Evolutionary conservation across 495 filamentous ascomycete species (phyloP).

Genomic region (Hypoxylon crocopeplum): DNA sequence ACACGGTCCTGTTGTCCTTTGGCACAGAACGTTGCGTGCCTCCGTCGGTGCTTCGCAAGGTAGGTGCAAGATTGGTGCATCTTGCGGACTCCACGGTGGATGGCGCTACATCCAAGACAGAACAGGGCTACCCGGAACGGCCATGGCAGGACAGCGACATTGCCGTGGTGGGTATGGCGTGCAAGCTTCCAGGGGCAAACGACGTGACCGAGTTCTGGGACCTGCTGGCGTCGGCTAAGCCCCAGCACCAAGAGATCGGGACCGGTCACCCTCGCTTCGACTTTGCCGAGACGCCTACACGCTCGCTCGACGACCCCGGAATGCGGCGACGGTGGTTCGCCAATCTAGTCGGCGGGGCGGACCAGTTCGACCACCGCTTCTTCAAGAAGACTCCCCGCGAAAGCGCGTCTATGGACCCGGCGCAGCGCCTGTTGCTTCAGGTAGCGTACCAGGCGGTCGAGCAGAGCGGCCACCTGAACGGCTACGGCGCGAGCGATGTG

Average conservation of each 20-base stretch:
- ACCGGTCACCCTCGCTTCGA: conserved; percentile 41
- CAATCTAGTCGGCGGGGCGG: conserved; percentile 31
- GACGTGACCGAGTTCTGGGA: conserved; percentile 49
- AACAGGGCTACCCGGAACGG: neutral
- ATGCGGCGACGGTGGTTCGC: conserved; percentile 48
- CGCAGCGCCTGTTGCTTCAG: conserved; percentile 51
- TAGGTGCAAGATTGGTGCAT: conserved; percentile 36
- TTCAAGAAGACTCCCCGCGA: conserved; percentile 55
- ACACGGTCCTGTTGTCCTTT: conserved; percentile 46
- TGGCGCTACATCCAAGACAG: neutral
- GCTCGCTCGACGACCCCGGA: conserved; percentile 34
- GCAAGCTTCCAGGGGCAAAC: conserved; percentile 45
- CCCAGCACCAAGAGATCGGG: conserved; percentile 49
- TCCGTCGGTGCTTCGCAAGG: conserved; percentile 37
- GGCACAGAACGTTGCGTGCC: conserved; percentile 53
- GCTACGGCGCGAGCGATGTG: conserved; percentile 60
- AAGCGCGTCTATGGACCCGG: conserved; percentile 51
- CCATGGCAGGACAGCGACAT: conserved; percentile 39
- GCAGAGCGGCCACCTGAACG: conserved; percentile 46
- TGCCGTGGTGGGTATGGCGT: conserved; percentile 54
- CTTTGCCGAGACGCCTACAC: conserved; percentile 42
- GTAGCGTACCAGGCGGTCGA: conserved; percentile 56
- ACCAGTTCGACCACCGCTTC: conserved; percentile 56
- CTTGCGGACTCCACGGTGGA: conserved; percentile 31
- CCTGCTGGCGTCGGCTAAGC: conserved; percentile 24